Evolutionary conservation across 768 basidiomycete species (phyloP), one percentile per base, ranked within the genome.

Genomic region (Pleurotus tuber-regium): DNA sequence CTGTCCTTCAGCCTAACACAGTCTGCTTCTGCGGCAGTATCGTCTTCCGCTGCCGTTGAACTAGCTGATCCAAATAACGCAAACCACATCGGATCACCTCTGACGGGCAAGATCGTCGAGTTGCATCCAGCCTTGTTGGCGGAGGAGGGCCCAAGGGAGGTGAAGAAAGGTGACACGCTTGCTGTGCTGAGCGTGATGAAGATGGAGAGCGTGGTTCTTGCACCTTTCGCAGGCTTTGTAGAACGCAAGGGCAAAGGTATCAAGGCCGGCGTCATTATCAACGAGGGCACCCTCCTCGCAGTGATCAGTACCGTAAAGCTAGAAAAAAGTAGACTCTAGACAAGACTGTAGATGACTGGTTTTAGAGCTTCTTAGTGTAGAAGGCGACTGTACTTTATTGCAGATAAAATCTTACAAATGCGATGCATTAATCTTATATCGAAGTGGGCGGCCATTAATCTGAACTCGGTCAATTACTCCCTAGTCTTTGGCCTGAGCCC

Each of bases 401-500:
- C n/a, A n/a, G n/a, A n/a, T n/a, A n/a, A n/a, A n/a, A n/a, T n/a
- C n/a, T n/a, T n/a, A n/a, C n/a, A n/a, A n/a, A n/a, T n/a, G n/a
- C n/a, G n/a, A n/a, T n/a, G n/a, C n/a, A n/a, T n/a, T n/a, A n/a
- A n/a, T n/a, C n/a, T n/a, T n/a, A n/a, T n/a, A n/a, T n/a, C n/a
- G n/a, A n/a, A n/a, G n/a, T n/a, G n/a, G n/a, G n/a, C n/a, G n/a
- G n/a, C n/a, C n/a, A n/a, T n/a, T n/a, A n/a, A n/a, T n/a, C n/a
- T n/a, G n/a, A 14, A 4, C 14, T n/a, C 25, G 19, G 30, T 56
- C 44, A 56, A 11, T 40, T 26, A 41, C 24, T 48, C 10, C 82
- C 83, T 19, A 84, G 62, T 46, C 81, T 70, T 9, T 76, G 60
- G 10, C 84, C 84, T 12, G 67, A 55, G 8, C 84, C 84, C 84